Evolutionary conservation across 345 rosid species (phyloP).

Genomic region (Tarenaya hassleriana): DNA sequence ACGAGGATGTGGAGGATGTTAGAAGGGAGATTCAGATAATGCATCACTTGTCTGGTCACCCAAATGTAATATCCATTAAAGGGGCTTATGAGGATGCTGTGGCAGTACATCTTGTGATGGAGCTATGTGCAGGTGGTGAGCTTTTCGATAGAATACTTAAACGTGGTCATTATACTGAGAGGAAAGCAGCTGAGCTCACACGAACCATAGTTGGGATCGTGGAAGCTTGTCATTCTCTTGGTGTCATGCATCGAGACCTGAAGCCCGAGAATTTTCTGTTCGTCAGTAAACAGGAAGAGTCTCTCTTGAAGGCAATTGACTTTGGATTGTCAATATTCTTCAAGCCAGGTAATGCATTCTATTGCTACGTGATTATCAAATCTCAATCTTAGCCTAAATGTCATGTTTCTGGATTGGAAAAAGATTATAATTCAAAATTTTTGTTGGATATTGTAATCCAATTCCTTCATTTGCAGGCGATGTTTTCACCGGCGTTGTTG

Average conservation of each 20-base stretch:
- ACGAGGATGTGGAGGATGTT: slow-evolving; percentile 85
- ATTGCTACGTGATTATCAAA: background rate
- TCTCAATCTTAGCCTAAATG: no score
- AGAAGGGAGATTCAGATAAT: slow-evolving; percentile 85
- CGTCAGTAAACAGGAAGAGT: slow-evolving; percentile 57
- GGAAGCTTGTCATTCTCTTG: slow-evolving; percentile 81
- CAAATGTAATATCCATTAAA: slow-evolving; percentile 66
- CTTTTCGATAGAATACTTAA: slow-evolving; percentile 84
- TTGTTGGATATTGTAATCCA: slow-evolving; percentile 9
- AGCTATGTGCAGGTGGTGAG: slow-evolving; percentile 82
- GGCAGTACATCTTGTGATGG: slow-evolving; percentile 88
- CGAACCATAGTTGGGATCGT: slow-evolving; percentile 79
- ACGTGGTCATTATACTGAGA: slow-evolving; percentile 79
- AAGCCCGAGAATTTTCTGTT: slow-evolving; percentile 89
- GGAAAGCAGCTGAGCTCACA: slow-evolving; percentile 79
- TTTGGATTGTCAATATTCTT: slow-evolving; percentile 83
- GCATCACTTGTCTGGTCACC: slow-evolving; percentile 88
- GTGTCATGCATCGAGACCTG: slow-evolving; percentile 91
- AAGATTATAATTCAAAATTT: no score
- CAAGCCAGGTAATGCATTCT: slow-evolving; percentile 61
- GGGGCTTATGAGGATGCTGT: slow-evolving; percentile 85
- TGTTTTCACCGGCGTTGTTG: slow-evolving; percentile 70
- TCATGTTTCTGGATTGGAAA: no score
- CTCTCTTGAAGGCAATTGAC: slow-evolving; percentile 73
- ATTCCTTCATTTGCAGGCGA: slow-evolving; percentile 39